Percentiles rank a stretch among this genome's conserved stretches.
Conservation (phyloP, 148 eudicot species). For the Spergularia marina region DNA sequence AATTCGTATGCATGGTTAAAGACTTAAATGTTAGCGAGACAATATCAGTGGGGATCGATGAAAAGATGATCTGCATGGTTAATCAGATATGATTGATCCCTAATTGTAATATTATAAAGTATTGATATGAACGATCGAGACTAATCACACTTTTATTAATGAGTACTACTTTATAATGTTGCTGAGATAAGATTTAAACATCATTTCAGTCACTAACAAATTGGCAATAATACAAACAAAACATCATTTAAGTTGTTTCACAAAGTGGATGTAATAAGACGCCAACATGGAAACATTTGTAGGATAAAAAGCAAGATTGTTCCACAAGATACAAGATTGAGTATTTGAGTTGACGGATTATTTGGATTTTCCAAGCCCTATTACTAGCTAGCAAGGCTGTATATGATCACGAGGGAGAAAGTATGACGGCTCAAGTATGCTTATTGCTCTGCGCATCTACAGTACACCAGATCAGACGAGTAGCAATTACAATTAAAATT, state of each 20-base stretch:
- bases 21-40: too few species aligned
- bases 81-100: background rate
- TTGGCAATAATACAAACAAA: background rate
- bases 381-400: background rate
- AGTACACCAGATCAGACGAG: too few species aligned
- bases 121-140: background rate
- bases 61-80: background rate
- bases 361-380: background rate
- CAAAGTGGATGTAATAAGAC: constrained; percentile 9
- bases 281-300: constrained; percentile 25
- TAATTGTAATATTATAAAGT: background rate
- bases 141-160: background rate
- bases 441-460: too few species aligned
- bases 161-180: too few species aligned
- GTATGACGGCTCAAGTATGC: too few species aligned
- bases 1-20: constrained; percentile 5
- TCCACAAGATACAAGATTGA: background rate
- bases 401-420: too few species aligned
- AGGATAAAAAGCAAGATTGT: background rate
- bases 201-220: constrained; percentile 9
- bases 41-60: background rate
- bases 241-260: constrained; percentile 22
- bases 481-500: too few species aligned
- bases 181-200: constrained; percentile 11
- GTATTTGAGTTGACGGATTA: background rate